These are phyloP conservation scores for Actinidia polygama DNA, from an alignment of 179 eudicot genomes.

Conservation along the genomic window DNA sequence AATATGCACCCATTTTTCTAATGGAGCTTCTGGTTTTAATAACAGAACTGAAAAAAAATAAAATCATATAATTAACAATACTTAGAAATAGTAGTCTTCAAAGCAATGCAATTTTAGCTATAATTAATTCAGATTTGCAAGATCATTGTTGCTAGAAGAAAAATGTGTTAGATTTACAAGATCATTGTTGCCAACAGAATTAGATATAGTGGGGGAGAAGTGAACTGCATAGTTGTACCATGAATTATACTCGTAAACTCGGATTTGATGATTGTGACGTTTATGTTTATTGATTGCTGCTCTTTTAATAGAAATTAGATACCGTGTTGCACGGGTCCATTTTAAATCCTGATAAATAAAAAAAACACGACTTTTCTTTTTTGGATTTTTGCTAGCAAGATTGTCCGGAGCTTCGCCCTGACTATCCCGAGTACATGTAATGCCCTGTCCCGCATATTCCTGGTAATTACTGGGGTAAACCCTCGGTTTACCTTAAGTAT, in stretches of 20 bases:
- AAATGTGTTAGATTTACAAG: background rate
- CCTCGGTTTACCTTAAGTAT: too few species aligned
- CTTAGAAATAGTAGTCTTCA: background rate
- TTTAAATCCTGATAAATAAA: too few species aligned
- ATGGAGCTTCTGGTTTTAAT: background rate
- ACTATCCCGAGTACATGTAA: too few species aligned
- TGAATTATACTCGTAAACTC: background rate
- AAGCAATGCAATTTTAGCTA: background rate
- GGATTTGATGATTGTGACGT: background rate
- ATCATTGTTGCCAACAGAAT: background rate
- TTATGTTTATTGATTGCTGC: background rate
- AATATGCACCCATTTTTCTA: background rate
- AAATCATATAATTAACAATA: too few species aligned
- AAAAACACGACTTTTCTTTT: too few species aligned
- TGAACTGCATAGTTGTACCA: background rate
- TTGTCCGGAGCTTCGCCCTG: too few species aligned
- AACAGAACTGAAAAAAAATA: background rate
- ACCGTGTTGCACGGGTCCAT: too few species aligned
- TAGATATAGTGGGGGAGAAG: background rate
- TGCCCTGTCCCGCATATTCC: too few species aligned
- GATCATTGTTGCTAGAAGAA: background rate
- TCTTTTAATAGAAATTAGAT: too few species aligned
- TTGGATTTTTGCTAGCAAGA: too few species aligned
- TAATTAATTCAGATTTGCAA: background rate
- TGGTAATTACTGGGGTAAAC: too few species aligned